phyloP scores from a whole-genome alignment of 495 filamentous ascomycete genomes.

The Penicillium chermesinum region DNA sequence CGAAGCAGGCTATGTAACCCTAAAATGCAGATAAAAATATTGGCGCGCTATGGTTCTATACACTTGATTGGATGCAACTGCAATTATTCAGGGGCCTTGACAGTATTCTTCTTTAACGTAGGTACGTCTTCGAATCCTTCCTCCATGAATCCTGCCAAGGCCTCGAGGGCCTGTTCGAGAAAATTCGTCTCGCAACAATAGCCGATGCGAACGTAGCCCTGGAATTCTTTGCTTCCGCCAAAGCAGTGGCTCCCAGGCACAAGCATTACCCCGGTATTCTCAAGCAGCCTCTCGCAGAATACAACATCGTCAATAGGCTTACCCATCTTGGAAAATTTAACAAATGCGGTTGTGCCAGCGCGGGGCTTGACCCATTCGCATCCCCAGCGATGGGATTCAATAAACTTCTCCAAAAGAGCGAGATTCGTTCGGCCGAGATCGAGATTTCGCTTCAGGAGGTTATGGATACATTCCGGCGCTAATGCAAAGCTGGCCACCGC shows the following conservation, averaged over 20 bases:
- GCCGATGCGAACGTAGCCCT: constrained; percentile 74
- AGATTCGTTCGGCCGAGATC: constrained; percentile 68
- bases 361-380: constrained; percentile 73
- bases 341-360: constrained; percentile 78
- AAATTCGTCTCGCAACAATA: constrained; percentile 71
- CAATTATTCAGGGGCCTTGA: constrained; percentile 11
- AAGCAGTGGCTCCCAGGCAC: constrained; percentile 74
- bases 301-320: constrained; percentile 62
- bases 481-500: constrained; percentile 72
- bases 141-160: constrained; percentile 57
- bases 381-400: constrained; percentile 56
- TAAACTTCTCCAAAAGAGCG: constrained; percentile 60
- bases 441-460: constrained; percentile 64
- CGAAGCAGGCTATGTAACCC: no score
- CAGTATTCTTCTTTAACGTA: constrained; percentile 32
- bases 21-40: background rate
- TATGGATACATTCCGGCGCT: constrained; percentile 55
- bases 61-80: background rate
- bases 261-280: constrained; percentile 73
- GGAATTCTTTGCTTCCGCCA: constrained; percentile 62
- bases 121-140: constrained; percentile 53
- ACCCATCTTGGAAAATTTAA: constrained; percentile 62
- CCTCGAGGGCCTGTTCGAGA: constrained; percentile 60
- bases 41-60: background rate
- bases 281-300: constrained; percentile 66